Conservation (phyloP, 78 protist genomes). For the Dictyostelium citrinum region DNA sequence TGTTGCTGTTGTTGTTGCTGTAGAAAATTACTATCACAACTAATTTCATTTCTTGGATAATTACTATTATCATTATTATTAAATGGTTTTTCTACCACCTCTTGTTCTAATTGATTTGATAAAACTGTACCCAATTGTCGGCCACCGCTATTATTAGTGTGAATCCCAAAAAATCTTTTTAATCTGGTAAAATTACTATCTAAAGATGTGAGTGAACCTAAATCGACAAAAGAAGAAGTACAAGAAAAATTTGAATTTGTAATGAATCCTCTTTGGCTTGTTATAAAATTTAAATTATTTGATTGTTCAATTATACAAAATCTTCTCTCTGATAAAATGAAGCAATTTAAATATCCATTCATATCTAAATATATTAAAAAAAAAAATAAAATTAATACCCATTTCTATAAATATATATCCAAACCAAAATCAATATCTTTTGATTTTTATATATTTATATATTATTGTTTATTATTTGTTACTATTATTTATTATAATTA, state of each 20-base stretch:
- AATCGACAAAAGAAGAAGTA: slow-evolving; percentile 1
- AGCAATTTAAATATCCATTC: slow-evolving; percentile 1
- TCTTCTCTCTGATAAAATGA: background rate
- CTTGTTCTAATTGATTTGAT: background rate
- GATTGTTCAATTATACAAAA: background rate
- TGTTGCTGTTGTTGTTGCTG: background rate
- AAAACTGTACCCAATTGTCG: background rate
- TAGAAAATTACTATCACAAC: background rate
- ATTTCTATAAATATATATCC: too few species aligned
- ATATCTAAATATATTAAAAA: background rate
- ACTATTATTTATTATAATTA: too few species aligned
- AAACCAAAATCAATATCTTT: too few species aligned
- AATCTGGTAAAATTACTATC: background rate
- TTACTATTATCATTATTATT: background rate
- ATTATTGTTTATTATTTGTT: too few species aligned
- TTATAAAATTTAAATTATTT: background rate
- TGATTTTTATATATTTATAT: too few species aligned
- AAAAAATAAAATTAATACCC: too few species aligned
- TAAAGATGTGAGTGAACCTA: background rate
- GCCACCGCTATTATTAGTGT: background rate
- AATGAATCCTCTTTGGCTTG: slow-evolving; percentile 5
- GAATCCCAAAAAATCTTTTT: background rate
- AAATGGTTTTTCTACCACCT: background rate
- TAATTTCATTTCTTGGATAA: background rate
- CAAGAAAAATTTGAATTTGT: background rate